Evolutionary conservation across 2,329 filamentous ascomycete genomes (phyloP), one percentile per base, ranked within the genome.

Genomic region (Nemania sp.): DNA sequence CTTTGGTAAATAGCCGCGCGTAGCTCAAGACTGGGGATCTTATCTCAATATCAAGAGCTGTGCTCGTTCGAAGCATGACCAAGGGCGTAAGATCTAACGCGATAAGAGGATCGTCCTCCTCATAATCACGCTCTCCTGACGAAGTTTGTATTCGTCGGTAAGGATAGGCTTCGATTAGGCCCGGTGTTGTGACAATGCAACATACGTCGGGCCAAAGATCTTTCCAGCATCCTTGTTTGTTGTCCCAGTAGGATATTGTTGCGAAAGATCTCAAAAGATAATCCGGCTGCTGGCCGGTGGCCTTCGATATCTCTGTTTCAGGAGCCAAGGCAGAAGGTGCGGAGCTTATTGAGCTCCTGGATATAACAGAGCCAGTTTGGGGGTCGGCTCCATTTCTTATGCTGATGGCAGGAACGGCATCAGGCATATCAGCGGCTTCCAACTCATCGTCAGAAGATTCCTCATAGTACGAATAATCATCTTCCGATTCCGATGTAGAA

Each of bases 31-130:
- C 88, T 1, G 90, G 90, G 6, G 93, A 97, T 44, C 91, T 88
- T 60, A 99, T 90, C 61, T 95, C 94, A 49, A 99, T 90, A 69
- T 99, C 94, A 26, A 99, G 83, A 3, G 89, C 90, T 19, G 91
- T 99, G 64, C 92, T 94, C 66, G 93, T 88, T 59, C 93, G 85
- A 57, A 97, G 86, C 62, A 92, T 88, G 6, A 97, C 93, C 31
- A 96, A 78, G 0, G 94, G 94, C 0, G 93, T 97, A 36, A 99
- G 83, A 66, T 96, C 91, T 28, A 97, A 82, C 5, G 88, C 89
- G 37, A 87, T 75, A 17, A 86, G 70, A 3, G 82, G 82, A 30
- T 62, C 64, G 3, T 72, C 69, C 42, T 68, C 66, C 17, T 66
- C 68, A 46, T 75, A 72, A 12, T 66, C 58, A 11, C 68, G 56